Base-by-base conservation (phyloP, 805 yeast genomes). In the Wickerhamomyces ciferrii region DNA sequence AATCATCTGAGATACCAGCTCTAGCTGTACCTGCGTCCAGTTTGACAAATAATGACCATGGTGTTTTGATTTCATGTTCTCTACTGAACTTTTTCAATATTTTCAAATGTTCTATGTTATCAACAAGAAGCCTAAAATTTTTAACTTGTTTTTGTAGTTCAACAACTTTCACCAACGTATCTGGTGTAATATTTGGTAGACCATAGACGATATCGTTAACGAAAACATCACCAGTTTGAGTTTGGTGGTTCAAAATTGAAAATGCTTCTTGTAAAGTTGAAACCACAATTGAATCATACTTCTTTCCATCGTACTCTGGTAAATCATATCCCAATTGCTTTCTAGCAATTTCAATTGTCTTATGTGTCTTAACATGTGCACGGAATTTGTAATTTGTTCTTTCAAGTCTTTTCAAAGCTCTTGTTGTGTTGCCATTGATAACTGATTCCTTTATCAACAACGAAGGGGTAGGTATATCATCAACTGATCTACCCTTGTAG, bases 361-460 rank as follows among this genome's bases (percentile, higher is more conserved):
- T 86, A 60, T 84, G 90, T 0, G 94, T 87, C 62, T 86, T 86
- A 20, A 86, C 79, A 59, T 85, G 90, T 4, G 86, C 83, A 48
- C 95, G 69, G 59, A 85, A 84, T 18, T 62, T 67, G n/a, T 65
- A 61, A 9, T 56, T 51, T 13, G 25, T 8, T 39, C 77, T 56
- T 1, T 48, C 44, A 2, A 79, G 74, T 49, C 68, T 70, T 8
- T 54, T 52, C 8, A 78, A 68, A 82, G 77, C 78, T 24, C 60
- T 62, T n/a, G 65, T 65, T 46, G 74, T 65, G 54, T 79, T 78
- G 25, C 45, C 46, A 31, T 63, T 53, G 52, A 79, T 73, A 17
- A 60, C 60, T 1, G 54, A 45, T 40, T 67, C 53, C 50, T 79
- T 74, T 24, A 83, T 72, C 5, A 81, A 51, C 46, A 80, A 71